Percentiles rank a stretch among this genome's conserved stretches.
Conservation (phyloP, 768 basidiomycete genomes). For the Tricholoma terreum region DNA sequence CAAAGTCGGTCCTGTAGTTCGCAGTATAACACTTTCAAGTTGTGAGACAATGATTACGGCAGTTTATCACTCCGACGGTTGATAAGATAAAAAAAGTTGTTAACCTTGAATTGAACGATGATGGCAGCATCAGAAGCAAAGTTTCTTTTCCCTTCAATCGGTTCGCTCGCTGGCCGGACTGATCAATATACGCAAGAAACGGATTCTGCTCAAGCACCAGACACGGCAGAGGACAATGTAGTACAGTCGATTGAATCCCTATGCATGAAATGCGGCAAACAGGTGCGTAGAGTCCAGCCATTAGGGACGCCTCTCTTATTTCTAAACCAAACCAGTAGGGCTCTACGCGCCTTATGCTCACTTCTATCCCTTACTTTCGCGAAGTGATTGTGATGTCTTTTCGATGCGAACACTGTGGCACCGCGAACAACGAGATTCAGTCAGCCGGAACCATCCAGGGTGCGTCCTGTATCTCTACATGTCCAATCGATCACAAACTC, state of each 20-base stretch:
- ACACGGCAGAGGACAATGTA: conserved; percentile 56
- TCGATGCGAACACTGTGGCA: conserved; percentile 90
- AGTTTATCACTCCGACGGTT: background rate
- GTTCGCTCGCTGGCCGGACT: conserved; percentile 46
- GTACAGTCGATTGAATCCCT: conserved; percentile 86
- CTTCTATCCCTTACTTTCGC: conserved; percentile 91
- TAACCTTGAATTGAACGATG: background rate
- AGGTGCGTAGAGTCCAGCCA: conserved; percentile 49
- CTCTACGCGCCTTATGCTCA: conserved; percentile 81
- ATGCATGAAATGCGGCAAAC: conserved; percentile 91
- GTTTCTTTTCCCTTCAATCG: conserved; percentile 52
- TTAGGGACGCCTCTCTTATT: conserved; percentile 18
- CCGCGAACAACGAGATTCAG: conserved; percentile 90
- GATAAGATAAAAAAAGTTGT: background rate
- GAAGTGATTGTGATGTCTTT: conserved; percentile 98
- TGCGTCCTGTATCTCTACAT: conserved; percentile 32
- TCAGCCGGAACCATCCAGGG: conserved; percentile 84
- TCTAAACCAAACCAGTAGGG: conserved; percentile 54
- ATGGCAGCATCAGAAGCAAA: background rate
- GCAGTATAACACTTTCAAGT: too few species aligned
- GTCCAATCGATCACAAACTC: background rate
- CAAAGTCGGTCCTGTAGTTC: too few species aligned
- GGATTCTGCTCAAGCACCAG: conserved; percentile 27
- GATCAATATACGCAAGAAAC: conserved; percentile 31
- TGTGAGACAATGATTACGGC: too few species aligned